Evolutionary conservation across 176 grass and related monocot species (phyloP).

Genomic region (Juncus inflexus): DNA sequence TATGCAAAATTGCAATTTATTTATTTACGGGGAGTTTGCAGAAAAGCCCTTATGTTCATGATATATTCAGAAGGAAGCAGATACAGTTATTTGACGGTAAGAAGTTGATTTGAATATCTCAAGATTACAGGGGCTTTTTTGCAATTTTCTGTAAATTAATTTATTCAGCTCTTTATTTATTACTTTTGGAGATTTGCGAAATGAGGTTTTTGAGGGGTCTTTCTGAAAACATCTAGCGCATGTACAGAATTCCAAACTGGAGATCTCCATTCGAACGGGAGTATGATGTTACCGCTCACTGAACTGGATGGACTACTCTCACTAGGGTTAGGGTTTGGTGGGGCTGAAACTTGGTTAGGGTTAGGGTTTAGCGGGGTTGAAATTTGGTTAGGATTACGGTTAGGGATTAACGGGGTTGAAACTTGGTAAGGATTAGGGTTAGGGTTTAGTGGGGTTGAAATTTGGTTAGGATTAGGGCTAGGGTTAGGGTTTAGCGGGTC

Average conservation of each 20-base stretch:
- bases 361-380: background rate
- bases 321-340: background rate
- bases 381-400: too few species aligned
- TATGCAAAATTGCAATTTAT: too few species aligned
- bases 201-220: conserved; percentile 7
- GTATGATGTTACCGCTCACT: background rate
- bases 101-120: too few species aligned
- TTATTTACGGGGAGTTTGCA: too few species aligned
- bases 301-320: background rate
- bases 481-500: background rate
- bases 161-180: too few species aligned
- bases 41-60: too few species aligned
- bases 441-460: background rate
- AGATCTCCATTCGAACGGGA: conserved; percentile 10
- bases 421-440: background rate
- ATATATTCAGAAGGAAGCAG: too few species aligned
- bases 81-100: too few species aligned
- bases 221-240: background rate
- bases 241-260: conserved; percentile 1
- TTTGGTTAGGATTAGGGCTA: background rate
- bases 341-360: too few species aligned
- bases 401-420: background rate
- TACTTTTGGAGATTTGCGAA: background rate
- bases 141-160: too few species aligned
- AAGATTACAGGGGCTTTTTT: too few species aligned